phyloP scores from a whole-genome alignment of 768 basidiomycete genomes.

The Pleurotus salmoneostramineus region DNA sequence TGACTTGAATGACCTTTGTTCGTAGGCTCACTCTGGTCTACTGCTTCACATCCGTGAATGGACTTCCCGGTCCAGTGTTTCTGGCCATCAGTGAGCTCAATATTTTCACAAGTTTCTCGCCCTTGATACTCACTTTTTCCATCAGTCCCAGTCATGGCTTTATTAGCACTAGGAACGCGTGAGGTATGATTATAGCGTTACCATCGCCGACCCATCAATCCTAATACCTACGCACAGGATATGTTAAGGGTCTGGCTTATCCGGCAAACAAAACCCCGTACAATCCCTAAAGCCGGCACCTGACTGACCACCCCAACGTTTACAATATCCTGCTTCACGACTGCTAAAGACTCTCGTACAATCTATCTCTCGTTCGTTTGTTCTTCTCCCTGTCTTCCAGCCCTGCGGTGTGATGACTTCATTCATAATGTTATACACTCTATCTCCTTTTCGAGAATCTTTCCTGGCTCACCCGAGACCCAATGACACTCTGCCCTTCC shows the following conservation, averaged over 20 bases:
- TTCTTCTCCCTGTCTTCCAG: no score
- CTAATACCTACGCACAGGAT: background rate
- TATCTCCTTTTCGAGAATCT: no score
- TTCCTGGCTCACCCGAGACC: no score
- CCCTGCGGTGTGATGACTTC: no score
- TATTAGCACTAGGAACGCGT: background rate
- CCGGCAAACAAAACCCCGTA: background rate
- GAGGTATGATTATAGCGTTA: background rate
- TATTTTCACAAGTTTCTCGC: background rate
- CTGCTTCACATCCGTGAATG: background rate
- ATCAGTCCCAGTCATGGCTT: background rate
- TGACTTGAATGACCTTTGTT: background rate
- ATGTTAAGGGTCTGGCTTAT: background rate
- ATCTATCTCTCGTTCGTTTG: no score
- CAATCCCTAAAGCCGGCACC: no score
- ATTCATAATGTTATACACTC: no score
- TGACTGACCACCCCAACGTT: no score
- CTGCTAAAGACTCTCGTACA: no score
- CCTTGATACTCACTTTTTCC: background rate
- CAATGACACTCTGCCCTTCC: no score
- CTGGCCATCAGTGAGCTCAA: background rate
- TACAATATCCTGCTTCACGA: no score
- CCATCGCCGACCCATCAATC: background rate
- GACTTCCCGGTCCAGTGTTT: background rate
- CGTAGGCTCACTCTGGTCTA: background rate